Base-by-base conservation (phyloP, 2,329 filamentous ascomycete species). In the Setomelanomma holmii region DNA sequence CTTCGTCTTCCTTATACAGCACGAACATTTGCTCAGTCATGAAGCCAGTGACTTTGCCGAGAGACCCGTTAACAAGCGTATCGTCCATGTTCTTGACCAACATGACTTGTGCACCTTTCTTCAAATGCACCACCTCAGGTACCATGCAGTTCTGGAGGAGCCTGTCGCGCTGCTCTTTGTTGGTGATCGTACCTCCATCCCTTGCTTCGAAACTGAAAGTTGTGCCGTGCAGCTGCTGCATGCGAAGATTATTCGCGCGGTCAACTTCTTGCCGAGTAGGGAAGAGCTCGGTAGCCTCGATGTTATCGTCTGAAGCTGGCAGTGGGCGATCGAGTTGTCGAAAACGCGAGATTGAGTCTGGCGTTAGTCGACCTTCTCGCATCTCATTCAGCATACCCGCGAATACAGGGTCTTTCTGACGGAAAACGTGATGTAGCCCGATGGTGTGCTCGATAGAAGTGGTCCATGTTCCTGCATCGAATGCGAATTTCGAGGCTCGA, bases 71-170 rank as follows among this genome's bases (percentile, higher is more conserved):
- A 62, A 98, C 95, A 0, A 99, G 82, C 0, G 86, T 88, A 34
- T 96, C 91, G 68, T 99, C 95, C 77, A 98, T 88, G 66, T 99
- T 99, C 75, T 99, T 99, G 81, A 99, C 97, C n/a, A 99, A 80
- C 95, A 99, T 99, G 39, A 99, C 96, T 71, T 99, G 96, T 0
- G 95, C 91, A 8, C 92, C 91, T 57, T 95, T 88, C 74, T 97
- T 98, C 23, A 99, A 78, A 27, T 89, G 86, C 17, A 99, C 84
- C 0, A 76, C 70, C 63, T 89, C 88, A 0, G 95, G 93, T 0
- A 95, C 93, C 90, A 99, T 97, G 85, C 96, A 96, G 68, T 93
- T 96, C 5, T 84, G 76, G 5, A 99, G 80, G 0, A 98, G 76
- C 68, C 87, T 93, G 40, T 96, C 91, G 24, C 90, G 87, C 33